Conservation (phyloP, 495 filamentous ascomycete species). For the Mytilinidion resinicola region DNA sequence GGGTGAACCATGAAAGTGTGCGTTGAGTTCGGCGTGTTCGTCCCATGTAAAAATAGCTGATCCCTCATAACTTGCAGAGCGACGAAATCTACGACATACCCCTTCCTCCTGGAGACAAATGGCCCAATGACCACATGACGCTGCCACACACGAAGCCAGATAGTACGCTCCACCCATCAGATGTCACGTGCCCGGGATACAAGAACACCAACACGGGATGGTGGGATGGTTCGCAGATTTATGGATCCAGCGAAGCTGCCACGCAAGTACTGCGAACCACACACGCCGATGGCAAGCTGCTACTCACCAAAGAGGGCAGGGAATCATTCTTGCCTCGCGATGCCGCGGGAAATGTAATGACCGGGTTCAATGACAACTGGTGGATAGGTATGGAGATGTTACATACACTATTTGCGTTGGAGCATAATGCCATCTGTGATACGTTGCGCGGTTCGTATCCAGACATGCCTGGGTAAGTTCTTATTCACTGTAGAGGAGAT, state of each 20-base stretch:
- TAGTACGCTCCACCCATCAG: constrained; percentile 28
- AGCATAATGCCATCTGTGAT: constrained; percentile 42
- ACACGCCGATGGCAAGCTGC: constrained; percentile 34
- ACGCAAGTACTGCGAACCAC: constrained; percentile 33
- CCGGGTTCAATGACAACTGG: constrained; percentile 43
- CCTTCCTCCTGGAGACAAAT: constrained; percentile 30
- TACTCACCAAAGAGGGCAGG: constrained; percentile 20
- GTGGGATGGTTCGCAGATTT: constrained; percentile 45
- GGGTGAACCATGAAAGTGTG: constrained; percentile 32
- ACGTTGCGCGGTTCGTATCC: constrained; percentile 31
- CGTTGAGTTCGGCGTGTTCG: too few species aligned
- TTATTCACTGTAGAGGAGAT: constrained; percentile 23
- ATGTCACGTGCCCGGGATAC: constrained; percentile 37
- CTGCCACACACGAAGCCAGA: constrained; percentile 32
- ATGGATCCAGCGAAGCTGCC: constrained; percentile 37
- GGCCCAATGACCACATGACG: constrained; percentile 33
- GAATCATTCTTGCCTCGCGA: constrained; percentile 38
- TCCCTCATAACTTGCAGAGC: constrained; percentile 3
- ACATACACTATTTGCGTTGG: constrained; percentile 42
- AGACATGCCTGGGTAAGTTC: neutral
- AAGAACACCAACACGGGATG: constrained; percentile 40
- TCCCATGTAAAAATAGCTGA: too few species aligned
- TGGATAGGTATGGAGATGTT: constrained; percentile 37
- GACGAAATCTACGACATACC: constrained; percentile 30
- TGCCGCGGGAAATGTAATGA: constrained; percentile 31